These are phyloP conservation scores for Hypoxylon rubiginosum DNA, from an alignment of 2,329 filamentous ascomycete genomes.

Conservation along the genomic window DNA sequence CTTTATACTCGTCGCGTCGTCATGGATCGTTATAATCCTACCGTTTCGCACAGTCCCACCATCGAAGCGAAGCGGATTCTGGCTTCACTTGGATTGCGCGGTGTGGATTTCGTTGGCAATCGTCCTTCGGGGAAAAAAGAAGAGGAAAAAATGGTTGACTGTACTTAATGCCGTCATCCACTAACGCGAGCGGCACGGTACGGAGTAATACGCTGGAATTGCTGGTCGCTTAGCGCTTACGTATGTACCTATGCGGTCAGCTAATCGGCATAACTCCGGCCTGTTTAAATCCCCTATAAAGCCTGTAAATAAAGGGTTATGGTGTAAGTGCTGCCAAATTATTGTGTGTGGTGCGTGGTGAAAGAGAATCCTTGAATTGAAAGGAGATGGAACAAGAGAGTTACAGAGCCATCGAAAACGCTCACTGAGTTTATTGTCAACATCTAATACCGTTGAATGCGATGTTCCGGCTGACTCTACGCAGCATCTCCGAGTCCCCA, in stretches of 20 bases:
- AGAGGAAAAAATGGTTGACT: conserved; percentile 22
- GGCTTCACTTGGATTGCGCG: conserved; percentile 33
- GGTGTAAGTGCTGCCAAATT: not conserved
- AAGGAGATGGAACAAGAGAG: no score
- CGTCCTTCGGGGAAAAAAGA: conserved; percentile 15
- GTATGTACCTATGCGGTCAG: conserved; percentile 5
- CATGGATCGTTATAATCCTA: conserved; percentile 32
- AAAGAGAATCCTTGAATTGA: no score
- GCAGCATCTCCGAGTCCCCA: not conserved
- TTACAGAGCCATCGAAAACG: no score
- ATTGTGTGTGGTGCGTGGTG: no score
- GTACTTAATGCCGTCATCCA: conserved; percentile 42
- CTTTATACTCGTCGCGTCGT: conserved; percentile 43
- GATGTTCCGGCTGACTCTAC: not conserved
- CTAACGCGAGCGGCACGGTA: conserved; percentile 23
- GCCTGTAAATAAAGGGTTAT: not conserved
- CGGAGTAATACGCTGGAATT: conserved; percentile 23
- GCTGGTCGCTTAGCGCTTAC: conserved; percentile 8
- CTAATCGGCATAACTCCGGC: conserved; percentile 31
- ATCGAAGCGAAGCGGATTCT: conserved; percentile 36
- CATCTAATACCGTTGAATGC: no score
- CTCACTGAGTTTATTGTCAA: no score
- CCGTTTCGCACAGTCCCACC: conserved; percentile 37
- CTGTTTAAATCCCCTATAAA: not conserved
- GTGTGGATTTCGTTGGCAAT: conserved; percentile 19